Percentiles rank a stretch among this genome's conserved stretches.
Evolutionary conservation across 768 basidiomycete genomes (phyloP).

Genomic region (Russula griseocarnosa): DNA sequence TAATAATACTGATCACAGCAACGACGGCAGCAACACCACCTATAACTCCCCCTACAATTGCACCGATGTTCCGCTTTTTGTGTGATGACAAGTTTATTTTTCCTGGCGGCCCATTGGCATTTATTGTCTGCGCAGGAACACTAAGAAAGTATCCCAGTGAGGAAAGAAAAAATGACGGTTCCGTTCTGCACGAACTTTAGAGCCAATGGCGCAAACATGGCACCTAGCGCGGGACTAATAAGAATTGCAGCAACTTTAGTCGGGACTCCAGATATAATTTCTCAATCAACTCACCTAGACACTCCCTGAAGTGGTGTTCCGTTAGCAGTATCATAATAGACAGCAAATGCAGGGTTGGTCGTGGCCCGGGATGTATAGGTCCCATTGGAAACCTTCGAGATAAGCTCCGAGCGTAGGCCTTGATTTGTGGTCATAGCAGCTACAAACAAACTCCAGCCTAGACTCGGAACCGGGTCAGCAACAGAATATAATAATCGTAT

Average conservation of each 20-base stretch:
- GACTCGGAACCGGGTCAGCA: not conserved
- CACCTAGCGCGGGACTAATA: constrained; percentile 30
- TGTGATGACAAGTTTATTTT: not conserved
- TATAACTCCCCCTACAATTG: constrained; percentile 23
- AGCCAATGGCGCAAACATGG: constrained; percentile 30
- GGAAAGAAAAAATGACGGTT: not conserved
- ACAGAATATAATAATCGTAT: not conserved
- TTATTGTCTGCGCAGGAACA: constrained; percentile 8
- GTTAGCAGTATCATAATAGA: constrained; percentile 1
- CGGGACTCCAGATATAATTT: not conserved
- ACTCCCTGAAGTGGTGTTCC: constrained; percentile 4
- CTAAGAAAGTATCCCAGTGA: constrained; percentile 1
- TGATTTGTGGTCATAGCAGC: constrained; percentile 16
- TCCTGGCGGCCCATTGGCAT: not conserved
- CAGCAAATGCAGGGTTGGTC: constrained; percentile 8
- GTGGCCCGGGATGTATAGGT: not conserved
- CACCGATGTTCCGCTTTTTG: not conserved
- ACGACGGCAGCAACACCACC: constrained; percentile 17
- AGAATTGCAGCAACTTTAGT: not conserved
- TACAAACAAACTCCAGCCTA: constrained; percentile 20
- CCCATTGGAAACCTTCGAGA: constrained; percentile 8
- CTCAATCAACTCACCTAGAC: constrained; percentile 15
- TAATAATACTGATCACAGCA: not conserved
- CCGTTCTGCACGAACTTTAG: constrained; percentile 23
- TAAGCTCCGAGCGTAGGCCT: constrained; percentile 7